Conservation (phyloP, 257 asterid species). For the Solanum sitiens region DNA sequence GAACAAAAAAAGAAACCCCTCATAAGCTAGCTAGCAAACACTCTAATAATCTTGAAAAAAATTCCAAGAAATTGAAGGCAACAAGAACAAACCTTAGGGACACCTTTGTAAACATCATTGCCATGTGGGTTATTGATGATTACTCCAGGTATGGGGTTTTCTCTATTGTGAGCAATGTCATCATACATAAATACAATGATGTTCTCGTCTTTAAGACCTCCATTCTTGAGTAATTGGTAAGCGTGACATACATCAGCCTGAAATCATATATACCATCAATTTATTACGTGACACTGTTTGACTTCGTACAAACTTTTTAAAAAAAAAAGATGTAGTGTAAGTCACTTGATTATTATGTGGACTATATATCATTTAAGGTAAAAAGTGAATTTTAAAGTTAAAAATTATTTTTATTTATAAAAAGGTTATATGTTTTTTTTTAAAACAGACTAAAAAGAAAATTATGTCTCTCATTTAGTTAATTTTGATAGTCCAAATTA, state of each 20-base stretch:
- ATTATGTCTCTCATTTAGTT: no score
- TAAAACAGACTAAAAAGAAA: no score
- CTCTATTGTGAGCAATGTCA: not conserved
- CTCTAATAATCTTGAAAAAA: not conserved
- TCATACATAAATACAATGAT: not conserved
- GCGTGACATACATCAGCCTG: not conserved
- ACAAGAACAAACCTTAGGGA: not conserved
- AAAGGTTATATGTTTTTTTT: no score
- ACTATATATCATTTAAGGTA: not conserved
- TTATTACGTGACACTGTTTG: no score
- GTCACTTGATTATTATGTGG: not conserved
- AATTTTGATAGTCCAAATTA: not conserved
- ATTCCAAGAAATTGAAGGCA: not conserved
- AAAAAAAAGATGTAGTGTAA: not conserved
- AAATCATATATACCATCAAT: not conserved
- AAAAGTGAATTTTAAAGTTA: no score
- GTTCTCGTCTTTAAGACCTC: not conserved
- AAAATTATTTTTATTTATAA: no score
- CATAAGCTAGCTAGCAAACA: not conserved
- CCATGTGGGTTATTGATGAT: not conserved
- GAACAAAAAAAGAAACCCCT: not conserved
- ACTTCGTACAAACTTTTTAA: no score
- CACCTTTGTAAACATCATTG: not conserved
- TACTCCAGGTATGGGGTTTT: not conserved
- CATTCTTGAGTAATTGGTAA: not conserved